Percentiles rank a stretch among this genome's conserved stretches.
Conservation (phyloP, 305 asterid species). For the Rubia tinctorum region DNA sequence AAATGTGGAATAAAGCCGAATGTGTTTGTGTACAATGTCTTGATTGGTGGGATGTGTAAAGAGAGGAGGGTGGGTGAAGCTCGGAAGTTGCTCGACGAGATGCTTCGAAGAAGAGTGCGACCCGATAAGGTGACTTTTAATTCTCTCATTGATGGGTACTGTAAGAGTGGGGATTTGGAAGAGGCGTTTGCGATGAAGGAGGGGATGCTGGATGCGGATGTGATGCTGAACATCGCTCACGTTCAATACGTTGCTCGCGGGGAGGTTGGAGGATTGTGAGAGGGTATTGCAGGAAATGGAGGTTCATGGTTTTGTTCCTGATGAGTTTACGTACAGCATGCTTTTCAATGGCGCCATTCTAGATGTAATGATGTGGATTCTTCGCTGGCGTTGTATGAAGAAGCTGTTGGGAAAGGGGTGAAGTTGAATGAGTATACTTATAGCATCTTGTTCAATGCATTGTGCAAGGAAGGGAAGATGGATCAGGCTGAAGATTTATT, state of each 20-base stretch:
- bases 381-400: not conserved
- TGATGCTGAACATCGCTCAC: not conserved
- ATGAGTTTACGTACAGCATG: not conserved
- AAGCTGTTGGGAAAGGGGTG: not conserved
- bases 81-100: not conserved
- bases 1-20: not conserved
- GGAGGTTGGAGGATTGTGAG: not conserved
- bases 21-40: not conserved
- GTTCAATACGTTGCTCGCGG: not conserved
- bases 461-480: not conserved
- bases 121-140: not conserved
- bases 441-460: not conserved
- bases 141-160: not conserved
- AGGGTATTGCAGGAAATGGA: not conserved
- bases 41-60: not conserved
- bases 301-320: not conserved
- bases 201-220: not conserved
- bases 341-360: not conserved
- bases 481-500: not conserved
- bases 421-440: slow-evolving; percentile 6
- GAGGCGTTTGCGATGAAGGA: not conserved
- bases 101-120: not conserved
- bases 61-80: not conserved
- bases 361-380: not conserved
- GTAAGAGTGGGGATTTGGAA: not conserved